These are phyloP conservation scores for Astragalus membranaceus DNA, from an alignment of 306 rosid species.

Conservation along the genomic window DNA sequence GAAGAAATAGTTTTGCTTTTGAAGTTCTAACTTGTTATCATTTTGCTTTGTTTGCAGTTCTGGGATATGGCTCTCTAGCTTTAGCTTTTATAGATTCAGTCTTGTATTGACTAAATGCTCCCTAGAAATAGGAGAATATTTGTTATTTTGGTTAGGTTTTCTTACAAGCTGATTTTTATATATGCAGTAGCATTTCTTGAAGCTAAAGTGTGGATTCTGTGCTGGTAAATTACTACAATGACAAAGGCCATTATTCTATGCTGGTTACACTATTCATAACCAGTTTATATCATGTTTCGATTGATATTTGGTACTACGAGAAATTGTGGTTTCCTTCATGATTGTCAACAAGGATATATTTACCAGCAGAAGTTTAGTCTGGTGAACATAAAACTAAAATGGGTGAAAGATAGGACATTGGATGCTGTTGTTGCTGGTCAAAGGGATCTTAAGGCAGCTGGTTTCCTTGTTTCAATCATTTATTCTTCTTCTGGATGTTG, in stretches of 20 bases:
- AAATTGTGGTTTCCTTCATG: constrained; percentile 21
- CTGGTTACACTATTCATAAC: neutral
- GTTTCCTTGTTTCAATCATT: constrained; percentile 54
- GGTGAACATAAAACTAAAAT: constrained; percentile 77
- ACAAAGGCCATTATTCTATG: neutral
- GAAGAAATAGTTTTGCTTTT: neutral
- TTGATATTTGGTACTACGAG: constrained; percentile 21
- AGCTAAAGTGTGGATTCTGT: neutral
- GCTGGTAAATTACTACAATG: neutral
- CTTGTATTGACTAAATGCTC: neutral
- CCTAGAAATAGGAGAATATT: neutral
- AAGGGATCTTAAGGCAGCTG: constrained; percentile 70
- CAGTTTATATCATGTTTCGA: constrained; percentile 17
- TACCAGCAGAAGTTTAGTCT: constrained; percentile 52
- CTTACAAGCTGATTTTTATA: neutral
- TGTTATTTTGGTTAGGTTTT: neutral
- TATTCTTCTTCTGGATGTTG: constrained; percentile 37
- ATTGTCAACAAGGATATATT: constrained; percentile 26
- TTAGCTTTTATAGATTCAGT: neutral
- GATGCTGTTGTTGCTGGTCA: constrained; percentile 56
- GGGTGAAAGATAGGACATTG: constrained; percentile 73
- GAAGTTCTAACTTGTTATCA: neutral
- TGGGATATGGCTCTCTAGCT: neutral
- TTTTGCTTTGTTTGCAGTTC: neutral
- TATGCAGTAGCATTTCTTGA: neutral